These are phyloP conservation scores for Paraphaeosphaeria sporulosa DNA, from an alignment of 2,329 filamentous ascomycete species.

Conservation along the genomic window DNA sequence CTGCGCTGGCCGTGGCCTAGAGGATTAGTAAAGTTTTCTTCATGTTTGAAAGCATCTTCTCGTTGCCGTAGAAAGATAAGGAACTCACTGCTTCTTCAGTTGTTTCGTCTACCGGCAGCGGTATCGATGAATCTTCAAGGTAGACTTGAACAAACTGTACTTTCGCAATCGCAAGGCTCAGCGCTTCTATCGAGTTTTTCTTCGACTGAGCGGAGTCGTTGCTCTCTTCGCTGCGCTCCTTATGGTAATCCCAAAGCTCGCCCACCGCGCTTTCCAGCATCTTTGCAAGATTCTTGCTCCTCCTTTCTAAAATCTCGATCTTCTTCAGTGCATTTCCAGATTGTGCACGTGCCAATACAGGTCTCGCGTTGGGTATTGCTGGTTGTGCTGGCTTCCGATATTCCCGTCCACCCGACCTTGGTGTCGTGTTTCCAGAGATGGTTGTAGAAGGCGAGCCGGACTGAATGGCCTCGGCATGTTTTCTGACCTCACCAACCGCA, in stretches of 20 bases:
- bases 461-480: conserved; percentile 75
- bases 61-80: not conserved
- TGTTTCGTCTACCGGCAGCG: conserved; percentile 51
- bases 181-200: conserved; percentile 47
- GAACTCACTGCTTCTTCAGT: conserved; percentile 30
- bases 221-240: conserved; percentile 55
- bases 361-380: conserved; percentile 21
- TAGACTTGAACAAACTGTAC: conserved; percentile 62
- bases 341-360: conserved; percentile 27
- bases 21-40: not conserved
- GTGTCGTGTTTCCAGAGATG: conserved; percentile 35
- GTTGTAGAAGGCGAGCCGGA: conserved; percentile 29
- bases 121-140: conserved; percentile 55
- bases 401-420: conserved; percentile 45
- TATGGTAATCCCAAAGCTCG: conserved; percentile 68
- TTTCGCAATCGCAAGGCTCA: conserved; percentile 59
- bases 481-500: conserved; percentile 79
- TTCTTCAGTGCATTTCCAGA: conserved; percentile 38
- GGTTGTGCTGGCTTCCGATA: conserved; percentile 40
- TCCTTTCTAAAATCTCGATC: conserved; percentile 62
- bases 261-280: conserved; percentile 73
- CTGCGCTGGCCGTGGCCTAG: conserved; percentile 27
- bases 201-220: conserved; percentile 35
- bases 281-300: conserved; percentile 71
- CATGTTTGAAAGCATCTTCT: not conserved